Base-by-base conservation (phyloP, 1,284 basidiomycete species). In the Marasmius sp. region DNA sequence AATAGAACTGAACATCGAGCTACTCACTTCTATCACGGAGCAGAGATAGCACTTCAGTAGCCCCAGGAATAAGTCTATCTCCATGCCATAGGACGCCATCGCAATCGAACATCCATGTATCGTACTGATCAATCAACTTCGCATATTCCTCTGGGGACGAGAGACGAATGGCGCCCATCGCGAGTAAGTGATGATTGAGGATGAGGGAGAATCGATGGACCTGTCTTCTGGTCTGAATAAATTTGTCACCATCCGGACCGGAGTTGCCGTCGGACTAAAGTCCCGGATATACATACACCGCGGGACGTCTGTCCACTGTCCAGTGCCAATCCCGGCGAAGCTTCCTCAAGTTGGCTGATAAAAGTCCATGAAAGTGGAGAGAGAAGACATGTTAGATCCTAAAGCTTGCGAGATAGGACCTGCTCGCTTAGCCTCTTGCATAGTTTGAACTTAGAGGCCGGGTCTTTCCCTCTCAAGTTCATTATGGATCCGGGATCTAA, bases 71-170 rank as follows among this genome's bases (percentile, higher is more conserved):
- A 43, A 93, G 79, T 57, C 82, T 79, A 73, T 94, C 89, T n/a
- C 94, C 94, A 61, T 89, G 86, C 92, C 97, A 93, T 60, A 98
- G 84, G 53, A 98, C 97, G 22, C 97, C 97, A 73, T 99, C 97
- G 74, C 95, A 99, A 77, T 99, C 97, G 68, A 97, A 94, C 71
- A 98, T 84, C 85, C 94, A 96, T 20, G 92, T 95, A 73, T 97
- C 95, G 72, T 92, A 94, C 67, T 84, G 84, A 74, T 93, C 87
- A 59, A 96, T 68, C 45, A 93, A 72, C 20, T 74, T 69, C 59
- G 81, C 73, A 69, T 91, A 92, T 65, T 89, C 82, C 33, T 77
- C 74, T 9, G 73, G 65, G 47, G 81, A 70, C 7, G 79, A 76
- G 38, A 88, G 71, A 53, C 76, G 77, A 54, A 52, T 22, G 33